Base-by-base conservation (phyloP, 2,329 filamentous ascomycete genomes). In the Neopestalotiopsis sp. region DNA sequence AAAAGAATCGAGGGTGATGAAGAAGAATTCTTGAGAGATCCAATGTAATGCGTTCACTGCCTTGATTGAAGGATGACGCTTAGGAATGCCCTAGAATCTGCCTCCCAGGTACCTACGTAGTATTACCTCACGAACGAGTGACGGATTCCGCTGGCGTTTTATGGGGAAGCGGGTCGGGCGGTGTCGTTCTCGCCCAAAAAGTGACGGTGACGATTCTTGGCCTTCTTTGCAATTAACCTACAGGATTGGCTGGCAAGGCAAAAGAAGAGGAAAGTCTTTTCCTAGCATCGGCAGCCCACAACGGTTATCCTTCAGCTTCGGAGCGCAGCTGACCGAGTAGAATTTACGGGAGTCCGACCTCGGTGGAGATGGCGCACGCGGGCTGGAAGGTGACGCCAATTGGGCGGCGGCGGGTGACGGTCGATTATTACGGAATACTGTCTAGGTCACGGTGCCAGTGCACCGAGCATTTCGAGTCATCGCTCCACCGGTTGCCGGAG, bases 161-260 rank as follows among this genome's bases (percentile, higher is more conserved):
- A 62, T 62, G 59, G 59, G 34, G 59, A 62, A 62, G 59, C 32
- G 59, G 59, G 32, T 10, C 59, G 40, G 59, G 45, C 45, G 10
- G 34, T 38, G 34, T 38, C 34, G 10, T 7, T 38, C 34, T 10
- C 34, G 34, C 34, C 34, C 6, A 38, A 38, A 38, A 10, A 7
- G 34, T 38, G 34, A 38, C 34, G 34, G 45, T 53, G 45, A 53
- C 45, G 17, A 20, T 53, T 6, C 20, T 53, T 20, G 45, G 45
- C 14, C 45, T 53, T 17, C 14, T 7, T 53, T 53, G 45, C n/a
- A 53, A 53, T 53, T n/a, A 17, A 17, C n/a, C 45, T 53, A n/a
- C 45, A 53, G 45, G 17, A 53, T 53, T 53, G 45, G 45, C 45
- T n/a, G 45, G 17, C 45, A 53, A 20, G 45, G 6, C 17, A 17